Evolutionary conservation across 805 yeast genomes (phyloP), one percentile per base, ranked within the genome.

Genomic region (Lachancea nothofagi): DNA sequence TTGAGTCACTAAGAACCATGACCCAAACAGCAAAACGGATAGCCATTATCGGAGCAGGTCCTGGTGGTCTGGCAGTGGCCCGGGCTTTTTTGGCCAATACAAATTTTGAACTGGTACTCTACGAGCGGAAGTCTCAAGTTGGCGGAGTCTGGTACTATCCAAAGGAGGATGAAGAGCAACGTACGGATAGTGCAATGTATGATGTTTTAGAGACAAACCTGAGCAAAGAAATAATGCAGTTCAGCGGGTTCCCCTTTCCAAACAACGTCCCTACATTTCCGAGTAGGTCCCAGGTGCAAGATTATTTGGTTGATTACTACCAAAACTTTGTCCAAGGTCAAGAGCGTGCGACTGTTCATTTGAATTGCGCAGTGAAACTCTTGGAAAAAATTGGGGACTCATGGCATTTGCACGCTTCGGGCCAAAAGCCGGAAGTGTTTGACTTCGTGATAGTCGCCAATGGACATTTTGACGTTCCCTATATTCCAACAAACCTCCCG

Each of bases 61-160:
- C 93, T 0, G 70, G 76, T 31, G 94, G 90, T 0, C 61, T 80
- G 15, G 85, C 80, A 0, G 64, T 74, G 3, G 77, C 84, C 0
- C 75, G 78, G 42, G 85, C 88, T 0, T 64, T 85, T 8, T 47
- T 73, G 6, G 71, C 66, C 7, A 88, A 80, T 48, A 64, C 66
- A 14, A 51, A 59, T 1, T 72, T 73, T 46, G 62, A 67, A 32
- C 67, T 84, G 34, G 74, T 72, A 19, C 66, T 82, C 4, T 83
- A 70, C 53, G 95, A 84, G 47, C 66, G 72, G 33, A 69, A 83
- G 45, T 48, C 63, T 6, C 57, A 60, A n/a, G 55, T 73, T n/a
- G 95, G 95, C 10, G 96, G 96, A 0, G 64, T 85, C 7, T 86
- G 96, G 96, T 74, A 77, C 54, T 81, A 69, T 66, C 40, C 66